phyloP scores from a whole-genome alignment of 1,284 basidiomycete genomes.

The Sporisorium scitamineum region DNA sequence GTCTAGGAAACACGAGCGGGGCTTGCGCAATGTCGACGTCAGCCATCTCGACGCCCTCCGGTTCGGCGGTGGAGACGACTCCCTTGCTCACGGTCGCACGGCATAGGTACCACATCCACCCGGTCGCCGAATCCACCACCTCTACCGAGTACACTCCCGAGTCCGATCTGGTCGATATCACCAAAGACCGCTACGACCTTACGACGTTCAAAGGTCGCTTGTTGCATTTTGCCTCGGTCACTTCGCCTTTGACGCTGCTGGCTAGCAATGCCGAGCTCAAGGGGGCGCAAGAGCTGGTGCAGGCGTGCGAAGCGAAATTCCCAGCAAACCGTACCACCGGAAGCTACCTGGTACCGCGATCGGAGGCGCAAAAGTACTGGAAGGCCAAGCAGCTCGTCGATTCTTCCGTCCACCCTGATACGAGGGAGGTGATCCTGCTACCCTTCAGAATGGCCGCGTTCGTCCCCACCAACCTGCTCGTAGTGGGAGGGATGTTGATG shows the following conservation, averaged over 20 bases:
- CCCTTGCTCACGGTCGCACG: conserved; percentile 33
- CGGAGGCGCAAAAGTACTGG: conserved; percentile 55
- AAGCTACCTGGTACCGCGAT: conserved; percentile 26
- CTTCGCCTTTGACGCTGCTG: conserved; percentile 73
- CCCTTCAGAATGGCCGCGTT: conserved; percentile 74
- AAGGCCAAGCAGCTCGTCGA: conserved; percentile 63
- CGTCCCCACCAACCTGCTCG: conserved; percentile 73
- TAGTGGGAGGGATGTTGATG: conserved; percentile 71
- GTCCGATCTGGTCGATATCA: conserved; percentile 40
- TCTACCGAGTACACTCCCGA: conserved; percentile 7
- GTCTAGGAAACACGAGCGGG: neutral
- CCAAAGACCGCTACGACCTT: conserved; percentile 49
- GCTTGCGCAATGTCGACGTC: conserved; percentile 17
- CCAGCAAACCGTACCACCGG: conserved; percentile 32
- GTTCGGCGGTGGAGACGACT: conserved; percentile 17
- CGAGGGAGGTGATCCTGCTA: conserved; percentile 68
- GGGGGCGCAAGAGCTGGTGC: conserved; percentile 43
- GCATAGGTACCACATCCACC: conserved; percentile 27
- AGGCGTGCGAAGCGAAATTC: conserved; percentile 36
- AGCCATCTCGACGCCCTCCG: conserved; percentile 14
- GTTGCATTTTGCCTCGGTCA: conserved; percentile 72
- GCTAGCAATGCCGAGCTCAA: conserved; percentile 65
- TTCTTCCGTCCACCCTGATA: conserved; percentile 72
- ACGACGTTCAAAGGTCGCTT: conserved; percentile 70
- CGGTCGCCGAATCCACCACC: conserved; percentile 23